Evolutionary conservation across 2,329 filamentous ascomycete genomes (phyloP).

Genomic region (Epichloe sp.): DNA sequence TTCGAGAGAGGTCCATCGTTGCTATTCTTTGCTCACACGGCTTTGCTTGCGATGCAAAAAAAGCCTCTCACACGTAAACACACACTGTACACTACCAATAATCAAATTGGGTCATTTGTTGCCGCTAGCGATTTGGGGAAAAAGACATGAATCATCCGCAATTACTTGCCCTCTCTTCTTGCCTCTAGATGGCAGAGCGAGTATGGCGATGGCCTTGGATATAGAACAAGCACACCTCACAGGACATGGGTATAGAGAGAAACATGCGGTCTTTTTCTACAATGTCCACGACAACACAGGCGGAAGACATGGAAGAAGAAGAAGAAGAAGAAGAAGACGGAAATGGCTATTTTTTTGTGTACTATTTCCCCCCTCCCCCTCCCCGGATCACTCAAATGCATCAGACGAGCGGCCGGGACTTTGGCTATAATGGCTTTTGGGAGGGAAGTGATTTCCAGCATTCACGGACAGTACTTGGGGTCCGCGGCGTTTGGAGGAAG

Average conservation of each 20-base stretch:
- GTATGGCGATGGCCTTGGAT: slow-evolving; percentile 1
- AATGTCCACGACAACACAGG: neutral
- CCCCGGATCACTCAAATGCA: slow-evolving; percentile 5
- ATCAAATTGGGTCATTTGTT: neutral
- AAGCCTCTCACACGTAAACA: neutral
- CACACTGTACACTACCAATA: neutral
- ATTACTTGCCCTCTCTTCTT: neutral
- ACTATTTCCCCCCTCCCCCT: slow-evolving; percentile 2
- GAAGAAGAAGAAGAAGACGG: neutral
- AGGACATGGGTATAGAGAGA: slow-evolving; percentile 2
- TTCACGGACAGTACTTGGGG: slow-evolving; percentile 7
- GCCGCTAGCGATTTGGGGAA: neutral
- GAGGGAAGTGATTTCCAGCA: slow-evolving; percentile 8
- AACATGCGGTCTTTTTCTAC: neutral
- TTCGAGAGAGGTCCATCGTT: too few species aligned
- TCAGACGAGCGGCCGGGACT: slow-evolving; percentile 7
- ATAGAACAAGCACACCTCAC: neutral
- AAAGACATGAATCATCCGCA: neutral
- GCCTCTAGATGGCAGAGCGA: neutral
- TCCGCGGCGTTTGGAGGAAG: slow-evolving; percentile 10
- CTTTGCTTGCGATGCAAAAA: neutral
- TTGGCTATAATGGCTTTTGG: slow-evolving; percentile 8
- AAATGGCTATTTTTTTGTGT: slow-evolving; percentile 7
- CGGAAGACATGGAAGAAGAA: neutral
- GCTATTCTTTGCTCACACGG: neutral